Conservation (phyloP, 108 stramenopile genomes). For the Fistulifera pelliculosa region DNA sequence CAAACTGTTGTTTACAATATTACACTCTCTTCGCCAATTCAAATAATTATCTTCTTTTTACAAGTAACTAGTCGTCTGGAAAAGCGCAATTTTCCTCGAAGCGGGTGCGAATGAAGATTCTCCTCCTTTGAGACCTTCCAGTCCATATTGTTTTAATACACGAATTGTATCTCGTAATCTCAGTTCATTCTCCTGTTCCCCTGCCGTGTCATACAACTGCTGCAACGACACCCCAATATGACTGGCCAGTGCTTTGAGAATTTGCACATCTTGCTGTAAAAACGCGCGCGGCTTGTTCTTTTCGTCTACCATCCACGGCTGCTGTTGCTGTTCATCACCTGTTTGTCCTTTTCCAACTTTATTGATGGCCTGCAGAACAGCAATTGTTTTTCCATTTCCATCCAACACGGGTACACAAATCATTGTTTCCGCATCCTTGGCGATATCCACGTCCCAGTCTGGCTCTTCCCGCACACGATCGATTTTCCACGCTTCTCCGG, state of each 20-base stretch:
- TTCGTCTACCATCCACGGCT: too few species aligned
- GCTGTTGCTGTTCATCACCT: slow-evolving; percentile 1
- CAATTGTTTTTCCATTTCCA: slow-evolving; percentile 36
- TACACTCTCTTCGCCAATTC: too few species aligned
- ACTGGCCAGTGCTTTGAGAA: slow-evolving; percentile 43
- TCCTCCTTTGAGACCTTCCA: slow-evolving; percentile 1
- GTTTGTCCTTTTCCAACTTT: slow-evolving; percentile 17
- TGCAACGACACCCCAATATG: slow-evolving; percentile 45
- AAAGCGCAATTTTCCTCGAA: too few species aligned
- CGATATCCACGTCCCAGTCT: slow-evolving; percentile 15
- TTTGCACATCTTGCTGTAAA: slow-evolving; percentile 35
- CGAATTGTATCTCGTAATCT: slow-evolving; percentile 44
- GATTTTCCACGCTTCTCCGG: slow-evolving; percentile 48
- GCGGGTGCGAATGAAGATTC: neutral
- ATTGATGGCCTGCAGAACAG: slow-evolving; percentile 58
- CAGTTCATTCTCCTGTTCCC: slow-evolving; percentile 23
- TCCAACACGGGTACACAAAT: slow-evolving; percentile 52
- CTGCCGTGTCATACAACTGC: slow-evolving; percentile 25
- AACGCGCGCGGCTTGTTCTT: slow-evolving; percentile 19
- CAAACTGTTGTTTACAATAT: too few species aligned
- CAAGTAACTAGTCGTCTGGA: too few species aligned
- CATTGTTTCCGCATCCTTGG: slow-evolving; percentile 10
- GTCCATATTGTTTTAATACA: slow-evolving; percentile 48
- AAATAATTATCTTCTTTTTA: too few species aligned
- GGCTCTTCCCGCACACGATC: slow-evolving; percentile 26